Percentiles rank a stretch among this genome's conserved stretches.
phyloP scores from a whole-genome alignment of 345 rosid species.

The Acer negundo region DNA sequence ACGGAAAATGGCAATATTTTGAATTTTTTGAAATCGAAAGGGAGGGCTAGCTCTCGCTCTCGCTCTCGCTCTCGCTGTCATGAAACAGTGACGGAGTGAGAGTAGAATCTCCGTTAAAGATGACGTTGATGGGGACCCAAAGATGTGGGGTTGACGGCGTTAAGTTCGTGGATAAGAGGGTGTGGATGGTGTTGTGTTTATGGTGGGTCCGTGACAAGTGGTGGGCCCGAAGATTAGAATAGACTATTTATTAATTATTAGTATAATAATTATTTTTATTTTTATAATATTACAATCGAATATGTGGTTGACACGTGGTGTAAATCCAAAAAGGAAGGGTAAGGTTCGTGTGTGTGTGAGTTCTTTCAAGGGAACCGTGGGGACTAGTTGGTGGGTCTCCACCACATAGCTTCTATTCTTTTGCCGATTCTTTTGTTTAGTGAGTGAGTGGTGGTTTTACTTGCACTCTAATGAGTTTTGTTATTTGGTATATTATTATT shows the following conservation, averaged over 20 bases:
- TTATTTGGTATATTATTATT: too few relatives aligned
- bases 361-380: constrained; percentile 18
- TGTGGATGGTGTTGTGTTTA: not conserved
- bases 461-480: not conserved
- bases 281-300: too few relatives aligned
- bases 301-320: constrained; percentile 16
- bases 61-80: constrained; percentile 10
- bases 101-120: constrained; percentile 26
- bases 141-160: constrained; percentile 24
- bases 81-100: constrained; percentile 24
- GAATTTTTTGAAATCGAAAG: constrained; percentile 6
- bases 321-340: not conserved
- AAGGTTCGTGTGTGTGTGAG: not conserved
- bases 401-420: constrained; percentile 2
- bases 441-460: constrained; percentile 12
- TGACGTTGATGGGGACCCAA: constrained; percentile 10
- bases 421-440: constrained; percentile 12
- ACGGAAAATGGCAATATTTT: not conserved
- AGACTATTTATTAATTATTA: not conserved
- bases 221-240: constrained; percentile 25
- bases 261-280: not conserved
- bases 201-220: constrained; percentile 20
- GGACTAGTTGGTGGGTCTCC: not conserved
- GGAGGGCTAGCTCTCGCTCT: not conserved
- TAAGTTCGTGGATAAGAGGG: constrained; percentile 28